Conservation (phyloP, 805 yeast genomes). For the Kodamaea kakaduensis region DNA sequence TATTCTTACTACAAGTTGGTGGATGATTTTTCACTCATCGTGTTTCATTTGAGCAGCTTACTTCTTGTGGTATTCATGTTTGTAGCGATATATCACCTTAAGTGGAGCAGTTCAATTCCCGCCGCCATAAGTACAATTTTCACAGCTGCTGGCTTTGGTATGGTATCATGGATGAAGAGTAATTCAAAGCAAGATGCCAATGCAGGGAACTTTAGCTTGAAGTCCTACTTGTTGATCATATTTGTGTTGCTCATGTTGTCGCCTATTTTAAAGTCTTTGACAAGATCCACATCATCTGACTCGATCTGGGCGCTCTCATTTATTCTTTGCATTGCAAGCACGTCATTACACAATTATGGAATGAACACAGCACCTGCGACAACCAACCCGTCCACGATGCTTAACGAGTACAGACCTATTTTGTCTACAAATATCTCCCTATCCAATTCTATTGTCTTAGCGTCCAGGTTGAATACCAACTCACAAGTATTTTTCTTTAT, state of each 20-base stretch:
- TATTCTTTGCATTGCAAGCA: slow-evolving; percentile 69
- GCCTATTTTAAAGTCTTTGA: slow-evolving; percentile 84
- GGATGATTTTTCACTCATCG: slow-evolving; percentile 66
- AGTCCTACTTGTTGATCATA: slow-evolving; percentile 65
- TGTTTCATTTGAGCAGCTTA: slow-evolving; percentile 61
- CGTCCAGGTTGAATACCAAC: slow-evolving; percentile 77
- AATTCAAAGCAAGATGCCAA: slow-evolving; percentile 2
- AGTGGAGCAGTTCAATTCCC: slow-evolving; percentile 50
- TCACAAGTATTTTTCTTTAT: slow-evolving; percentile 80
- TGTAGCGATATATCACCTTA: slow-evolving; percentile 47
- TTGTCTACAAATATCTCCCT: slow-evolving; percentile 79
- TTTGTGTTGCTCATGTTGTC: slow-evolving; percentile 73
- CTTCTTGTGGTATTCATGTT: slow-evolving; percentile 67
- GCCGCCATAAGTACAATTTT: slow-evolving; percentile 24
- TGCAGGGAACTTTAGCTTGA: slow-evolving; percentile 29
- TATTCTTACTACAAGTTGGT: slow-evolving; percentile 62
- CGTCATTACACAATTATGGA: slow-evolving; percentile 66
- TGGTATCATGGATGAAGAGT: slow-evolving; percentile 18
- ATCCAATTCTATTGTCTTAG: slow-evolving; percentile 82
- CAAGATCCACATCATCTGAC: slow-evolving; percentile 86
- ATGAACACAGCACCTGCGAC: slow-evolving; percentile 34
- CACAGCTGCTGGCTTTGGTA: slow-evolving; percentile 31
- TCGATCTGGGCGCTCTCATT: slow-evolving; percentile 91
- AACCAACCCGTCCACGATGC: slow-evolving; percentile 4
- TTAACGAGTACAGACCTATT: slow-evolving; percentile 41